These are phyloP conservation scores for Quercus suber DNA, from an alignment of 306 rosid species.

Conservation along the genomic window DNA sequence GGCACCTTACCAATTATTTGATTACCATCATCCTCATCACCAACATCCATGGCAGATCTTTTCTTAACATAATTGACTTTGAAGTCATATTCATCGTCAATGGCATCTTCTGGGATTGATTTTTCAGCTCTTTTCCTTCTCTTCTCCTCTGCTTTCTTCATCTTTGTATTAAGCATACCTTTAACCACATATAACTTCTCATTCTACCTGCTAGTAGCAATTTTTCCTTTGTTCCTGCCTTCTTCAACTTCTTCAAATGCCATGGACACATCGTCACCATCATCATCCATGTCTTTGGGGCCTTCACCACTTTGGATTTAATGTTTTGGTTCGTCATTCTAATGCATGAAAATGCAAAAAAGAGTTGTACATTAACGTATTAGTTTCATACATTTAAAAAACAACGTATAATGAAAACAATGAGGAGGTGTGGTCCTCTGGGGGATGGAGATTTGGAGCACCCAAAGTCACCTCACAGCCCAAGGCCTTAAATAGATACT, in stretches of 20 bases:
- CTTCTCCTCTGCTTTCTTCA: too few species aligned
- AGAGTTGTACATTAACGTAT: not conserved
- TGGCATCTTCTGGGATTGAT: too few species aligned
- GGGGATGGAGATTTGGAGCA: too few species aligned
- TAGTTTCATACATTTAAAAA: not conserved
- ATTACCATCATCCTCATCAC: conserved; percentile 36
- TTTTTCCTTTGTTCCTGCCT: conserved; percentile 45
- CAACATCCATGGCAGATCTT: conserved; percentile 51
- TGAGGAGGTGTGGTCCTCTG: too few species aligned
- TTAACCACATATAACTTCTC: conserved; percentile 72
- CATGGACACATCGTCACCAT: too few species aligned
- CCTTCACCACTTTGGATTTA: too few species aligned
- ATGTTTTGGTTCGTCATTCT: too few species aligned
- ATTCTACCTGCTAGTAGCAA: conserved; percentile 54
- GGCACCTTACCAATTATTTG: not conserved
- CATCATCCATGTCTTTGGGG: too few species aligned
- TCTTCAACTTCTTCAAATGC: conserved; percentile 1
- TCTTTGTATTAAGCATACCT: conserved; percentile 51
- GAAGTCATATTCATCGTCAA: conserved; percentile 38
- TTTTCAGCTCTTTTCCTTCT: too few species aligned
- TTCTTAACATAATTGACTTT: conserved; percentile 68
- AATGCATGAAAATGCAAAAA: conserved; percentile 6
- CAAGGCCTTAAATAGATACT: too few species aligned
- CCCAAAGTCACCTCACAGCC: too few species aligned
- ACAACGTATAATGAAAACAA: not conserved